These are phyloP conservation scores for Colletotrichum simmondsii DNA, from an alignment of 2,329 filamentous ascomycete species.

Conservation along the genomic window DNA sequence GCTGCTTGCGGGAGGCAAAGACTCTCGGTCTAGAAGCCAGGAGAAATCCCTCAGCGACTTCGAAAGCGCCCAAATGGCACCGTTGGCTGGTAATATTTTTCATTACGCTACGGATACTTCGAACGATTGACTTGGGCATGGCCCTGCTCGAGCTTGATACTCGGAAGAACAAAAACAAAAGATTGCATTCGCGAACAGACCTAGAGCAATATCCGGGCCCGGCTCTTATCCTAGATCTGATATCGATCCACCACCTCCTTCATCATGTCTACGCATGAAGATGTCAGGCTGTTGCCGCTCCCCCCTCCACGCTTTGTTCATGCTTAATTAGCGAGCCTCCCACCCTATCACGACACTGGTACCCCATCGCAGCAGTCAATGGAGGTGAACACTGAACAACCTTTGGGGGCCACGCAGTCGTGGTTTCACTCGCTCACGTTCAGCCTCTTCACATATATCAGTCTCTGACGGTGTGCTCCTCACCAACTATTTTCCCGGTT, in stretches of 20 bases:
- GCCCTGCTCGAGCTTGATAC: neutral
- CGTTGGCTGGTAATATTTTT: neutral
- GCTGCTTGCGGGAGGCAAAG: constrained; percentile 12
- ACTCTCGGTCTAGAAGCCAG: constrained; percentile 19
- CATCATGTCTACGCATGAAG: constrained; percentile 21
- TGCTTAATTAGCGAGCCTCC: constrained; percentile 10
- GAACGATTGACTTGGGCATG: neutral
- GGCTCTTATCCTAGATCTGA: constrained; percentile 1
- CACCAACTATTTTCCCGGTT: constrained; percentile 6
- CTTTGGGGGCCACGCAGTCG: constrained; percentile 1
- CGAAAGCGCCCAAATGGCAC: neutral
- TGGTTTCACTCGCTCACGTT: constrained; percentile 8
- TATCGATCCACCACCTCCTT: constrained; percentile 21
- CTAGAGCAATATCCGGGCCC: constrained; percentile 1
- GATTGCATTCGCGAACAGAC: neutral
- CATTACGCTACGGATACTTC: neutral
- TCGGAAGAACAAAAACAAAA: neutral
- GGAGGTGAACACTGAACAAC: neutral
- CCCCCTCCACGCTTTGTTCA: constrained; percentile 6
- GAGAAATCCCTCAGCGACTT: constrained; percentile 4
- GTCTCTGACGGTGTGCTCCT: constrained; percentile 11
- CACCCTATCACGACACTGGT: neutral
- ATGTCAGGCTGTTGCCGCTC: constrained; percentile 19
- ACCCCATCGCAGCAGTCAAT: neutral
- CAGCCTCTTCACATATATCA: neutral